phyloP scores from a whole-genome alignment of 2,329 filamentous ascomycete species.

The Celoporthe dispersa region DNA sequence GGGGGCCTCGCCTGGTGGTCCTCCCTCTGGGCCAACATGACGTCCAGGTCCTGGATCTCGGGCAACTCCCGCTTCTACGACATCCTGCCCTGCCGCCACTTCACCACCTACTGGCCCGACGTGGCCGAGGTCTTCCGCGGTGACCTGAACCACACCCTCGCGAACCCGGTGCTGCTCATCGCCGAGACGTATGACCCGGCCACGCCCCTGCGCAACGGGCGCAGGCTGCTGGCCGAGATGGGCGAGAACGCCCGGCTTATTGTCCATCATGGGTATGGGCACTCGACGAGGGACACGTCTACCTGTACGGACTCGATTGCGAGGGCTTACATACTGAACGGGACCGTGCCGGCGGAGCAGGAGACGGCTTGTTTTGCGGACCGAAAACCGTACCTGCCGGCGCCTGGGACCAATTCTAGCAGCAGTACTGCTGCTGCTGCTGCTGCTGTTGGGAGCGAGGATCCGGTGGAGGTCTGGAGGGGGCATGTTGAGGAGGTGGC shows the following conservation, averaged over 20 bases:
- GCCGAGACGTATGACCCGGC: conserved; percentile 56
- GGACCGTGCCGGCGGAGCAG: conserved; percentile 43
- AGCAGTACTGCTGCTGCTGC: neutral
- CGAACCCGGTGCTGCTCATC: conserved; percentile 50
- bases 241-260: conserved; percentile 52
- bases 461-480: conserved; percentile 33
- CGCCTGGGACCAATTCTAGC: neutral
- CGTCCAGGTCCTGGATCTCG: conserved; percentile 48
- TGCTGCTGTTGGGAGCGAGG: neutral
- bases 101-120: conserved; percentile 48
- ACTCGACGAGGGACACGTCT: conserved; percentile 50
- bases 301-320: conserved; percentile 49
- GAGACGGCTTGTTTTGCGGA: conserved; percentile 53
- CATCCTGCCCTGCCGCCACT: conserved; percentile 53
- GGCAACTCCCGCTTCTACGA: conserved; percentile 50
- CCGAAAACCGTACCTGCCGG: conserved; percentile 49
- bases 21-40: conserved; percentile 53
- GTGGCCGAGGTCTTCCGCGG: conserved; percentile 53
- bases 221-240: conserved; percentile 50
- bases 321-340: conserved; percentile 46
- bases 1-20: conserved; percentile 45
- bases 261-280: conserved; percentile 55
- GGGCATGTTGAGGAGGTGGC: conserved; percentile 32
- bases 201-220: conserved; percentile 53
- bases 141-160: conserved; percentile 48